Evolutionary conservation across 1,284 basidiomycete species (phyloP).

Genomic region (Moniliella sp.): DNA sequence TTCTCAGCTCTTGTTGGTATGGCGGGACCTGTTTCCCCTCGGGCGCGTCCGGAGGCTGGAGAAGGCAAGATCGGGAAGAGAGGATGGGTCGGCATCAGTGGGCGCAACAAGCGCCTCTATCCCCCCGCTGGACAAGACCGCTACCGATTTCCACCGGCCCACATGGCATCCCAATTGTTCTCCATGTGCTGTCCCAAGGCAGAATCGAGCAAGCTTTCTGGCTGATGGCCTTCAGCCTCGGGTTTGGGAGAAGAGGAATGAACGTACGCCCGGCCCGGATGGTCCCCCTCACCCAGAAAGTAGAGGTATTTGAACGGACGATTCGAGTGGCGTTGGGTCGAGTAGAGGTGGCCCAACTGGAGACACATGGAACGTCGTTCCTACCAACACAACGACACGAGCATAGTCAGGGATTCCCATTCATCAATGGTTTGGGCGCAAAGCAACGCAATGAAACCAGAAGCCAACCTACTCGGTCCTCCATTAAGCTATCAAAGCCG

Average conservation of each 20-base stretch:
- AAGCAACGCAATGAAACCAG: neutral
- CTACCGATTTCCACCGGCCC: neutral
- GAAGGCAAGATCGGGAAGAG: too few species aligned
- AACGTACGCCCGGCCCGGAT: too few species aligned
- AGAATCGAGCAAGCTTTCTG: neutral
- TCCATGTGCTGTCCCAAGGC: neutral
- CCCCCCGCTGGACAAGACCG: neutral
- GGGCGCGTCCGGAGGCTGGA: neutral
- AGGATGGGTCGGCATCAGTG: too few species aligned
- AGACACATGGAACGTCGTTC: conserved; percentile 68
- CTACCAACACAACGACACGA: conserved; percentile 39
- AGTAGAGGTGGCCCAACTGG: conserved; percentile 72
- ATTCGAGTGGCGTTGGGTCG: conserved; percentile 45
- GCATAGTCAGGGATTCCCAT: neutral
- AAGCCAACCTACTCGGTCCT: conserved; percentile 57
- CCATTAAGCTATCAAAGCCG: conserved; percentile 84
- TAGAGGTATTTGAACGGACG: neutral
- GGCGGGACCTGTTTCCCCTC: neutral
- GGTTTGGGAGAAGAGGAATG: neutral
- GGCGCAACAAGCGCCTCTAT: neutral
- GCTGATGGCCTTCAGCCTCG: neutral
- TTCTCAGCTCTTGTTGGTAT: neutral
- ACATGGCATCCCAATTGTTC: conserved; percentile 2
- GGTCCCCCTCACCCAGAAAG: neutral
- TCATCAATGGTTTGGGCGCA: neutral